A percentile compares a stretch with the other conserved stretches of the same genome.
Evolutionary conservation across 2,329 filamentous ascomycete genomes (phyloP).

Genomic region (Monosporascus sp.): DNA sequence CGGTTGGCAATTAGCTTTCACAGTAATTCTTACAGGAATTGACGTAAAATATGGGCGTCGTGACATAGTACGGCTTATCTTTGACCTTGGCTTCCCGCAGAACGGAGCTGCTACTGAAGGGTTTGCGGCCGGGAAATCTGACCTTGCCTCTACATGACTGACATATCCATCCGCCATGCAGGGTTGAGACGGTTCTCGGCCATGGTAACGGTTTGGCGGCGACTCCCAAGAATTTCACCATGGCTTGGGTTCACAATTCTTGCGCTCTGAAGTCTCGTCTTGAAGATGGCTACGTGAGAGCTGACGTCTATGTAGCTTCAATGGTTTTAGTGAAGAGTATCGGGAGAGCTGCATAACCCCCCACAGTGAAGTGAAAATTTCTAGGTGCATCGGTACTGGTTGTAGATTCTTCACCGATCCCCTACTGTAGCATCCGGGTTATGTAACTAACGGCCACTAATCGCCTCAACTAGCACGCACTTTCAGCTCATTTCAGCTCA

Average conservation of each 20-base stretch:
- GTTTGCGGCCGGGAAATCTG: conserved; percentile 9
- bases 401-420: too few relatives aligned
- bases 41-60: conserved; percentile 97
- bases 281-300: too few relatives aligned
- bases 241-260: conserved; percentile 9
- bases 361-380: not conserved
- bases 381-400: not conserved
- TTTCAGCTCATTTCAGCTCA: too few relatives aligned
- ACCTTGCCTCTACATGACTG: conserved; percentile 16
- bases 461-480: too few relatives aligned
- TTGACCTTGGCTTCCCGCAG: conserved; percentile 5
- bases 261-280: not conserved
- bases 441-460: not conserved
- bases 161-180: conserved; percentile 19
- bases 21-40: conserved; percentile 66
- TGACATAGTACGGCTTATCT: conserved; percentile 85
- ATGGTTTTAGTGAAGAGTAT: too few relatives aligned
- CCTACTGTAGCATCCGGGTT: not conserved
- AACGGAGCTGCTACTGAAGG: conserved; percentile 13
- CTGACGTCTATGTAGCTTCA: too few relatives aligned
- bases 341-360: too few relatives aligned
- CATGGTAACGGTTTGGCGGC: conserved; percentile 12
- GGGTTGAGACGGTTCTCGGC: conserved; percentile 5
- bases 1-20: not conserved
- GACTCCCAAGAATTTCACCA: conserved; percentile 13